These are phyloP conservation scores for Physcomitrium patens DNA, from an alignment of 225 moss, liverwort and hornwort genomes.

Conservation along the genomic window DNA sequence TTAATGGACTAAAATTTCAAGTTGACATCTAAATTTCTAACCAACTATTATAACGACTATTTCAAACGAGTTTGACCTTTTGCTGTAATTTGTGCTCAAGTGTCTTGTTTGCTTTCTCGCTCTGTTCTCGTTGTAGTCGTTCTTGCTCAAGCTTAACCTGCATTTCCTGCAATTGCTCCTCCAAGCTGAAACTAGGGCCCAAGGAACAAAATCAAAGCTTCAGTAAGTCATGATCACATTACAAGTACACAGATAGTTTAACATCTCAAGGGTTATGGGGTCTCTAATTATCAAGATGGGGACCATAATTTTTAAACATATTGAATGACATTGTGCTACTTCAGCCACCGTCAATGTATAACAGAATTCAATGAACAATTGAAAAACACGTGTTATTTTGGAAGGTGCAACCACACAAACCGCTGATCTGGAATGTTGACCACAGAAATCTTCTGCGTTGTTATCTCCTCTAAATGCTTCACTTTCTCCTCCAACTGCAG, in stretches of 20 bases:
- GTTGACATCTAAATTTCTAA: background rate
- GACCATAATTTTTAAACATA: background rate
- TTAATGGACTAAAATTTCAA: background rate
- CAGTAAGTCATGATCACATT: background rate
- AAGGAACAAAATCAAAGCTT: constrained; percentile 5
- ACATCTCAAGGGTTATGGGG: background rate
- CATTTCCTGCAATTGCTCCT: constrained; percentile 33
- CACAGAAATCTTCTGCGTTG: too few species aligned
- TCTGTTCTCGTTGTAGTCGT: constrained; percentile 40
- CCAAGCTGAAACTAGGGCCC: constrained; percentile 30
- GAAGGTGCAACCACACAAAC: constrained; percentile 19
- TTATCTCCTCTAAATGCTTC: constrained; percentile 17
- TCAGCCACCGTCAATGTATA: background rate
- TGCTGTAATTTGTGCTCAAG: constrained; percentile 44
- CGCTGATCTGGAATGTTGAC: constrained; percentile 24
- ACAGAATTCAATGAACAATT: background rate
- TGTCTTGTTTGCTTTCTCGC: constrained; percentile 37
- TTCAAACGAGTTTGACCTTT: constrained; percentile 41
- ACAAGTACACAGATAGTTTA: background rate
- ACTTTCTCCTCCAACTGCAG: constrained; percentile 53
- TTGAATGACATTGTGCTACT: background rate
- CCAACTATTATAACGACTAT: constrained; percentile 1
- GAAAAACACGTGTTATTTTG: background rate
- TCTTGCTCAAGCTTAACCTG: constrained; percentile 48
- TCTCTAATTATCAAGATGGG: background rate